Percentiles rank a stretch among this genome's conserved stretches.
Evolutionary conservation across 192 early-diverging fungal genomes (phyloP).

Genomic region (Mortierella alpina): DNA sequence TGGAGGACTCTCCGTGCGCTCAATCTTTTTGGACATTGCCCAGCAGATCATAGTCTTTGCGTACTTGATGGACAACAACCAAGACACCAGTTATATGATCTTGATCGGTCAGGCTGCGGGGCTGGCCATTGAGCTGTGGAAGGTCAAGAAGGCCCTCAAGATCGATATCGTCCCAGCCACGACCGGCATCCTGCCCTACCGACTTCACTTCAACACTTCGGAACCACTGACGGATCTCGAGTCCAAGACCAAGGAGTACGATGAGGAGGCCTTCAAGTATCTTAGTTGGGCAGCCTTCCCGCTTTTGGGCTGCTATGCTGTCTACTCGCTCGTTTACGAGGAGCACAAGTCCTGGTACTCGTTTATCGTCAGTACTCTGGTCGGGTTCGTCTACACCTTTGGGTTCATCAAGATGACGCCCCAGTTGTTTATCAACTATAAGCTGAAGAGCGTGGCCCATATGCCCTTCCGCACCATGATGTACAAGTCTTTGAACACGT

Average conservation of each 20-base stretch:
- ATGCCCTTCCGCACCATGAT: conserved; percentile 95
- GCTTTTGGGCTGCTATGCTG: conserved; percentile 78
- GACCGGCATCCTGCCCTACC: conserved; percentile 31
- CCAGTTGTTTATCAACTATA: conserved; percentile 94
- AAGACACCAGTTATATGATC: conserved; percentile 87
- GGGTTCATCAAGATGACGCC: conserved; percentile 88
- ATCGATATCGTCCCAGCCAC: conserved; percentile 59
- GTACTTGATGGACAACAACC: conserved; percentile 86
- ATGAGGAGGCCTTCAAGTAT: conserved; percentile 87
- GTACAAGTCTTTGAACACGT: conserved; percentile 84
- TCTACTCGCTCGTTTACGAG: conserved; percentile 86
- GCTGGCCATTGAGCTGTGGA: conserved; percentile 90
- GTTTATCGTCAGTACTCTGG: conserved; percentile 83
- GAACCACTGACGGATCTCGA: conserved; percentile 63
- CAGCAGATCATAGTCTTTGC: conserved; percentile 89
- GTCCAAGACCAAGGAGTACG: conserved; percentile 69
- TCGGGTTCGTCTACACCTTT: conserved; percentile 93
- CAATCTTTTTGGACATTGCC: conserved; percentile 83
- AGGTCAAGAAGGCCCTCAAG: conserved; percentile 87
- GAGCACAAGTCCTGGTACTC: conserved; percentile 95
- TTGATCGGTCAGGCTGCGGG: conserved; percentile 85
- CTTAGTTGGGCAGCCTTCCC: conserved; percentile 83
- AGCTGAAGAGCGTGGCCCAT: conserved; percentile 84
- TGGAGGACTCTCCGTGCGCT: conserved; percentile 84
- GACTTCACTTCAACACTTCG: conserved; percentile 45